phyloP scores from a whole-genome alignment of 352 stramenopile species.

The Phytophthora foliorum region DNA sequence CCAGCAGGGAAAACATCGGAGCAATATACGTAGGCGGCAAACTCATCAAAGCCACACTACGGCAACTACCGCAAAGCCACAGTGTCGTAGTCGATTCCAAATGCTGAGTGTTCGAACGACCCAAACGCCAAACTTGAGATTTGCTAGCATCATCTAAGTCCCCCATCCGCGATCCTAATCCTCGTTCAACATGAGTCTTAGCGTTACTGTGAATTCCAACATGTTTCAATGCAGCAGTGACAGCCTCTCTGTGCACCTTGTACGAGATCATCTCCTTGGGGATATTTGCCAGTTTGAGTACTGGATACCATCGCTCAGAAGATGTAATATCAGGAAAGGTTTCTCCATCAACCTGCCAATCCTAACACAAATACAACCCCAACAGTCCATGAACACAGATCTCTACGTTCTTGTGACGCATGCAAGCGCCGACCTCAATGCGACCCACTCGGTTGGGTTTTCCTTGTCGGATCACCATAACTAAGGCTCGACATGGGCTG shows the following conservation, averaged over 20 bases:
- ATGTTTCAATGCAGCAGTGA: no score
- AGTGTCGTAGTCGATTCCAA: no score
- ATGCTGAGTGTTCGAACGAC: slow-evolving; percentile 16
- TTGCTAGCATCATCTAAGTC: slow-evolving; percentile 3
- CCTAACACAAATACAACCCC: slow-evolving; percentile 19
- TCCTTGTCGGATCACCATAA: slow-evolving; percentile 19
- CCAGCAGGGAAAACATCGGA: no score
- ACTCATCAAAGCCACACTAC: no score
- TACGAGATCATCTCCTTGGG: background rate
- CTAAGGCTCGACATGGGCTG: background rate
- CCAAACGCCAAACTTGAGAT: slow-evolving; percentile 5
- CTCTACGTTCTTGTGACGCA: slow-evolving; percentile 8
- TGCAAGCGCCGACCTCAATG: slow-evolving; percentile 10
- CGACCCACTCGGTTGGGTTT: slow-evolving; percentile 20
- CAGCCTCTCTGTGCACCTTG: background rate
- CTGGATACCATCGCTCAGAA: slow-evolving; percentile 9
- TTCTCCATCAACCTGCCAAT: slow-evolving; percentile 8
- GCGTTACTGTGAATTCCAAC: no score
- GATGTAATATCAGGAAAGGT: slow-evolving; percentile 8
- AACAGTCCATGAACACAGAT: slow-evolving; percentile 7
- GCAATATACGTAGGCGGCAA: no score
- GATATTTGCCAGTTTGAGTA: slow-evolving; percentile 9
- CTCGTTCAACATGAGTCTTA: no score
- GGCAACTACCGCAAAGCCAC: no score
- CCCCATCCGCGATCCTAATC: no score